A percentile compares a stretch with the other conserved stretches of the same genome.
phyloP scores from a whole-genome alignment of 108 stramenopile genomes.

The Aurantiochytrium sp. region DNA sequence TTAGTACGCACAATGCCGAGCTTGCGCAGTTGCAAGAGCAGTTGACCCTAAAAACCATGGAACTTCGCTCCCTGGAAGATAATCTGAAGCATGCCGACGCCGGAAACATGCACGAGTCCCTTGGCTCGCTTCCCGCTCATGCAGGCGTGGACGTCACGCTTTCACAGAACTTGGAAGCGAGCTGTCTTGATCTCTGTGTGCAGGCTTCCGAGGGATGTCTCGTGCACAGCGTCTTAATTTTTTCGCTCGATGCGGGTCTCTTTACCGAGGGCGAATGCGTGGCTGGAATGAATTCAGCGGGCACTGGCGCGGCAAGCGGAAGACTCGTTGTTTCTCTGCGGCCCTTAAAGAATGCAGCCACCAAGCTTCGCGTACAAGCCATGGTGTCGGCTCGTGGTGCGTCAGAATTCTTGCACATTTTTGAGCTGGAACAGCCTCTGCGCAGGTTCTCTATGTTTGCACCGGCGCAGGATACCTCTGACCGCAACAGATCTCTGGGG shows the following conservation, averaged over 20 bases:
- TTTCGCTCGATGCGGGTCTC: slow-evolving; percentile 37
- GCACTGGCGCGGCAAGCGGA: neutral
- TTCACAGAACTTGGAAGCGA: neutral
- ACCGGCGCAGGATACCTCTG: neutral
- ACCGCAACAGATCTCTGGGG: neutral
- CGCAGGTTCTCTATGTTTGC: neutral
- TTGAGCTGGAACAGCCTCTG: slow-evolving; percentile 29
- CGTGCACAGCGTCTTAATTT: slow-evolving; percentile 19
- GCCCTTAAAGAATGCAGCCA: neutral
- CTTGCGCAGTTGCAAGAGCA: slow-evolving; percentile 25
- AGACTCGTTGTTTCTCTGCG: neutral
- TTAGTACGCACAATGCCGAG: neutral
- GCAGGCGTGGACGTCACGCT: slow-evolving; percentile 23
- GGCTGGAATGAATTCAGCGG: neutral
- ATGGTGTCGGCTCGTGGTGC: slow-evolving; percentile 34
- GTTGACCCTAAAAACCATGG: slow-evolving; percentile 32
- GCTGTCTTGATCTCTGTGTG: neutral
- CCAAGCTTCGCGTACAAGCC: slow-evolving; percentile 24
- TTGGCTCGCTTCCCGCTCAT: slow-evolving; percentile 27
- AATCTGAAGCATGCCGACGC: neutral
- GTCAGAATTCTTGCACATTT: slow-evolving; percentile 32
- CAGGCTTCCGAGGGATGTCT: neutral
- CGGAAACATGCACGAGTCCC: neutral
- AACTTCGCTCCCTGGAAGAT: slow-evolving; percentile 38
- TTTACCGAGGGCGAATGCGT: slow-evolving; percentile 25